These are phyloP conservation scores for Tuber brumale DNA, from an alignment of 495 filamentous ascomycete genomes.

Conservation along the genomic window DNA sequence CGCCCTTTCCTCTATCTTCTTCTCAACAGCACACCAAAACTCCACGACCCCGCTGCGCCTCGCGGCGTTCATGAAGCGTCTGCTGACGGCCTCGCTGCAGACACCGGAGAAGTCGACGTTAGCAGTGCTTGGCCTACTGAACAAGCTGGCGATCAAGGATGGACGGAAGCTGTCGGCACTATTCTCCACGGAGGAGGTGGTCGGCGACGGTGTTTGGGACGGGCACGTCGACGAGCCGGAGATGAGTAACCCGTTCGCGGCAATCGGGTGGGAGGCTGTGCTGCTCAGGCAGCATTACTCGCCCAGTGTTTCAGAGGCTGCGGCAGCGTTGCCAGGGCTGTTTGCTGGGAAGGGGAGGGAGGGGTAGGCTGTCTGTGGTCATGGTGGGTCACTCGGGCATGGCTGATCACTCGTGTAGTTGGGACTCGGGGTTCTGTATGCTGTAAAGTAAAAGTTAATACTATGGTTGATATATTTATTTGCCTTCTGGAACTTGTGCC, in stretches of 20 bases:
- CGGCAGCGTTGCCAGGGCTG: constrained; percentile 63
- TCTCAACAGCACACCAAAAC: constrained; percentile 55
- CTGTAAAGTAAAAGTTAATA: not conserved
- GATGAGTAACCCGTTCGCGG: constrained; percentile 78
- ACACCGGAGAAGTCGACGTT: constrained; percentile 78
- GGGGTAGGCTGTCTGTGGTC: not conserved
- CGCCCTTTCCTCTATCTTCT: constrained; percentile 68
- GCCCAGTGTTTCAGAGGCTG: constrained; percentile 73
- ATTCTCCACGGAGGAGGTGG: constrained; percentile 85
- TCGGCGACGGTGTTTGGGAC: constrained; percentile 63
- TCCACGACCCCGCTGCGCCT: constrained; percentile 68
- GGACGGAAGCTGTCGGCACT: constrained; percentile 61
- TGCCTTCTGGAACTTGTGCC: not conserved
- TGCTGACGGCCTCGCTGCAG: constrained; percentile 73
- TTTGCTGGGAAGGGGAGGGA: constrained; percentile 15
- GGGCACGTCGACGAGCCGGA: constrained; percentile 55
- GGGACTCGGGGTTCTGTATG: not conserved
- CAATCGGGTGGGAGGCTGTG: constrained; percentile 90
- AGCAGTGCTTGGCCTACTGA: constrained; percentile 67
- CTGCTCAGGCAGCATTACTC: constrained; percentile 76
- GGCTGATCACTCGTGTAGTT: not conserved
- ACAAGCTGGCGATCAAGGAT: constrained; percentile 66
- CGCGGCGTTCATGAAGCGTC: constrained; percentile 86
- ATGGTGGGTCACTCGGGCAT: not conserved
- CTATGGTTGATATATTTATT: not conserved